A percentile compares a stretch with the other conserved stretches of the same genome.
These are phyloP conservation scores for Verbena officinalis DNA, from an alignment of 257 asterid genomes.

Conservation along the genomic window DNA sequence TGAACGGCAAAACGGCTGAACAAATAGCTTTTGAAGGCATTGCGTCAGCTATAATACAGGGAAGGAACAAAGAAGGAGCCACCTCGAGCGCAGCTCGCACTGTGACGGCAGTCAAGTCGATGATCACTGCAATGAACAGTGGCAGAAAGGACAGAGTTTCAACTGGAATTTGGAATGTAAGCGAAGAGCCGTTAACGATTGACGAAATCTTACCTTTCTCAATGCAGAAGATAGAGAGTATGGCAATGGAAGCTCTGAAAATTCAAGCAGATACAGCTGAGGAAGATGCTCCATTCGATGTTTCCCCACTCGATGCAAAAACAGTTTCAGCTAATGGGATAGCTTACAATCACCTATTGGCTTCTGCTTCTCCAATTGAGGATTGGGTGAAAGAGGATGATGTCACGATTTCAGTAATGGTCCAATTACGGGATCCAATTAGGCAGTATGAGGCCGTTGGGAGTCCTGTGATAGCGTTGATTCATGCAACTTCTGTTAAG, in stretches of 20 bases:
- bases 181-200: constrained; percentile 56
- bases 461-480: constrained; percentile 73
- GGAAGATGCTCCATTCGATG: constrained; percentile 83
- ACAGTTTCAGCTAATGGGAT: constrained; percentile 5
- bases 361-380: constrained; percentile 68
- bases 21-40: constrained; percentile 96
- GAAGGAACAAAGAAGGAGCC: constrained; percentile 81
- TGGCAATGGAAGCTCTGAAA: constrained; percentile 76
- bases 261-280: constrained; percentile 70
- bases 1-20: constrained; percentile 88
- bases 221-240: constrained; percentile 80
- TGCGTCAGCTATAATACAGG: constrained; percentile 80
- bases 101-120: constrained; percentile 65
- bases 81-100: constrained; percentile 88
- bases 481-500: constrained; percentile 43
- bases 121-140: constrained; percentile 62
- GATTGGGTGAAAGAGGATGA: constrained; percentile 47
- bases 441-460: constrained; percentile 94
- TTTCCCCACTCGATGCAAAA: constrained; percentile 58
- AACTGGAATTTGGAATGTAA: constrained; percentile 78
- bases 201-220: constrained; percentile 70
- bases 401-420: constrained; percentile 41
- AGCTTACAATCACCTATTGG: constrained; percentile 32
- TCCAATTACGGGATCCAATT: constrained; percentile 80
- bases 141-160: constrained; percentile 69